Percentiles rank a stretch among this genome's conserved stretches.
phyloP scores from a whole-genome alignment of 2,329 filamentous ascomycete genomes.

The Hansfordia pulvinata region DNA sequence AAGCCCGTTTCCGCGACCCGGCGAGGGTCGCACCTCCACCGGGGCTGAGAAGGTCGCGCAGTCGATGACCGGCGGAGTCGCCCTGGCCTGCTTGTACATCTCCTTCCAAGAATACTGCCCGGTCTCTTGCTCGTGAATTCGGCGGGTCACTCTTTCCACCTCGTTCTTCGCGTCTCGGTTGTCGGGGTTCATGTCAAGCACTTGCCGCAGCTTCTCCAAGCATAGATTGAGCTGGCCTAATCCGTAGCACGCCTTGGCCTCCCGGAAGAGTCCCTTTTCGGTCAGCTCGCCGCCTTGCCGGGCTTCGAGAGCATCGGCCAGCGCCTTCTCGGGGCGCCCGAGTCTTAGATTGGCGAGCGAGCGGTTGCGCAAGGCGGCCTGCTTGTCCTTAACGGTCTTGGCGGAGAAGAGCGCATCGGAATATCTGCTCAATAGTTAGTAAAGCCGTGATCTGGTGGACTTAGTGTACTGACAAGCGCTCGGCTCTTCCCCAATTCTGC shows the following conservation, averaged over 20 bases:
- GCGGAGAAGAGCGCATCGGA: slow-evolving; percentile 18
- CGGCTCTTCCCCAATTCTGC: slow-evolving; percentile 14
- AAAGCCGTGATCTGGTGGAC: slow-evolving; percentile 2
- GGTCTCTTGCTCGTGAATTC: slow-evolving; percentile 22
- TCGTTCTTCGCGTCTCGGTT: slow-evolving; percentile 17
- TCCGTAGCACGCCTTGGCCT: slow-evolving; percentile 28
- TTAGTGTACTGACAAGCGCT: slow-evolving; percentile 15
- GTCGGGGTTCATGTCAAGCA: slow-evolving; percentile 18
- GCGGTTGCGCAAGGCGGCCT: slow-evolving; percentile 20
- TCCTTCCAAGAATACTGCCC: slow-evolving; percentile 24
- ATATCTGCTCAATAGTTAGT: slow-evolving; percentile 17
- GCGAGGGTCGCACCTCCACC: slow-evolving; percentile 24
- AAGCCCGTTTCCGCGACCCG: slow-evolving; percentile 30
- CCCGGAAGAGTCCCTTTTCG: slow-evolving; percentile 30
- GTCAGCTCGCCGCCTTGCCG: slow-evolving; percentile 7
- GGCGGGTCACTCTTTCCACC: slow-evolving; percentile 13
- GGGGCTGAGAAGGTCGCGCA: slow-evolving; percentile 28
- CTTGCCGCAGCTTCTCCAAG: slow-evolving; percentile 16
- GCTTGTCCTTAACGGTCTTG: slow-evolving; percentile 19
- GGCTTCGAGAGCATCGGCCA: slow-evolving; percentile 14
- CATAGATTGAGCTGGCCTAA: slow-evolving; percentile 23
- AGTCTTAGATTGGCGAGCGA: slow-evolving; percentile 19
- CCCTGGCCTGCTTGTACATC: slow-evolving; percentile 21
- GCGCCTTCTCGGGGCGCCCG: slow-evolving; percentile 13
- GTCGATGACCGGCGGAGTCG: slow-evolving; percentile 27